Conservation (phyloP, 2,329 filamentous ascomycete species). For the Moelleriella libera region DNA sequence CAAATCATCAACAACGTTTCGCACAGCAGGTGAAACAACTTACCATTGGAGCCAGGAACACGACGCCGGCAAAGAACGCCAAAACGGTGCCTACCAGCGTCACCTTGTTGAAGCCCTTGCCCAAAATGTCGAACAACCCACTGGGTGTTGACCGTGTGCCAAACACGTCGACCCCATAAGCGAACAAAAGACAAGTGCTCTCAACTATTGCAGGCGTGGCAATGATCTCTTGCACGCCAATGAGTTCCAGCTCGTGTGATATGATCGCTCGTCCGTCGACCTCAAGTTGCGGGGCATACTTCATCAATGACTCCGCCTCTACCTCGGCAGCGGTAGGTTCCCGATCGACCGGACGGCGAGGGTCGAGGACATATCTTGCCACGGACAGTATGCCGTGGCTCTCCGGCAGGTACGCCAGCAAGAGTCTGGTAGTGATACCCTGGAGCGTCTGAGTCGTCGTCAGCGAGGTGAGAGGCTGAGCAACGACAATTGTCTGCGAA, state of each 20-base stretch:
- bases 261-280: slow-evolving; percentile 71
- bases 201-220: slow-evolving; percentile 70
- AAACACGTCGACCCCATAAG: slow-evolving; percentile 80
- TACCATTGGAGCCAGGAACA: slow-evolving; percentile 75
- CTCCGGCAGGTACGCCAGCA: slow-evolving; percentile 65
- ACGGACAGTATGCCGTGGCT: slow-evolving; percentile 66
- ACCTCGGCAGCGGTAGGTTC: slow-evolving; percentile 68
- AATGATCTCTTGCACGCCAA: slow-evolving; percentile 61
- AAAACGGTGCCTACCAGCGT: slow-evolving; percentile 73
- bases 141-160: slow-evolving; percentile 79
- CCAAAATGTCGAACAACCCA: slow-evolving; percentile 80
- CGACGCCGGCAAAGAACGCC: slow-evolving; percentile 63
- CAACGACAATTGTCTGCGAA: slow-evolving; percentile 68
- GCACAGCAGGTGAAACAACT: slow-evolving; percentile 20
- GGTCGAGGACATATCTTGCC: slow-evolving; percentile 66
- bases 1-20: neutral
- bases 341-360: slow-evolving; percentile 71
- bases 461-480: slow-evolving; percentile 64
- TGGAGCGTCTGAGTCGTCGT: slow-evolving; percentile 81
- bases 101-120: slow-evolving; percentile 85
- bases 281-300: slow-evolving; percentile 64
- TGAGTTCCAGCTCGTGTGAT: slow-evolving; percentile 68
- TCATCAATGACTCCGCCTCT: slow-evolving; percentile 64
- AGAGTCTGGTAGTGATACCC: slow-evolving; percentile 72
- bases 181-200: slow-evolving; percentile 82